A percentile compares a stretch with the other conserved stretches of the same genome.
Evolutionary conservation across 2,329 filamentous ascomycete genomes (phyloP).

Genomic region (Aspergillus piperis): DNA sequence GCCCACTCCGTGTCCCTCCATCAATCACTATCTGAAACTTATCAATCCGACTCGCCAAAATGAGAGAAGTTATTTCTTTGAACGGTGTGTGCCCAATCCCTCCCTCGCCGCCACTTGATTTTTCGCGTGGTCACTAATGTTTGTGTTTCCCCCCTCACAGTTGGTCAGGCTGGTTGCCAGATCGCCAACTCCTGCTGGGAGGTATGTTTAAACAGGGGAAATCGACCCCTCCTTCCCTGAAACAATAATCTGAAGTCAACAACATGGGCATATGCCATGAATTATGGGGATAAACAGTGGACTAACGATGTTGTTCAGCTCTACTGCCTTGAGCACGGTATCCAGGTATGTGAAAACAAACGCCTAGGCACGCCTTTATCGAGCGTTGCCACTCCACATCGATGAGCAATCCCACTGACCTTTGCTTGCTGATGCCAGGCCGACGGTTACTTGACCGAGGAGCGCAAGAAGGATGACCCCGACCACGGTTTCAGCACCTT

Average conservation of each 20-base stretch:
- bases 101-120: constrained; percentile 13
- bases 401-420: constrained; percentile 21
- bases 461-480: constrained; percentile 89
- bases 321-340: constrained; percentile 99
- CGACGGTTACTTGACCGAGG: constrained; percentile 97
- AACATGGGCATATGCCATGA: constrained; percentile 7
- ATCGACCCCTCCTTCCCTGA: constrained; percentile 9
- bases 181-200: constrained; percentile 99
- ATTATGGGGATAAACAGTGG: constrained; percentile 11
- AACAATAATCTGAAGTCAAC: constrained; percentile 1
- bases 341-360: constrained; percentile 70
- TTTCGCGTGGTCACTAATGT: constrained; percentile 31
- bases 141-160: constrained; percentile 52
- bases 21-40: constrained; percentile 23
- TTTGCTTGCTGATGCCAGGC: constrained; percentile 61
- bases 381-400: neutral
- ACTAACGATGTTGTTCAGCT: constrained; percentile 64
- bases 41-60: constrained; percentile 56
- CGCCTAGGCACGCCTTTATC: neutral
- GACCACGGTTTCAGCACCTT: constrained; percentile 99
- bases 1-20: constrained; percentile 15
- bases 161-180: constrained; percentile 99
- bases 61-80: constrained; percentile 99
- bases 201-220: constrained; percentile 62
- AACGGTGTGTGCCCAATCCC: constrained; percentile 69